phyloP scores from a whole-genome alignment of 1,139 yeast genomes.

The Candida albicans region DNA sequence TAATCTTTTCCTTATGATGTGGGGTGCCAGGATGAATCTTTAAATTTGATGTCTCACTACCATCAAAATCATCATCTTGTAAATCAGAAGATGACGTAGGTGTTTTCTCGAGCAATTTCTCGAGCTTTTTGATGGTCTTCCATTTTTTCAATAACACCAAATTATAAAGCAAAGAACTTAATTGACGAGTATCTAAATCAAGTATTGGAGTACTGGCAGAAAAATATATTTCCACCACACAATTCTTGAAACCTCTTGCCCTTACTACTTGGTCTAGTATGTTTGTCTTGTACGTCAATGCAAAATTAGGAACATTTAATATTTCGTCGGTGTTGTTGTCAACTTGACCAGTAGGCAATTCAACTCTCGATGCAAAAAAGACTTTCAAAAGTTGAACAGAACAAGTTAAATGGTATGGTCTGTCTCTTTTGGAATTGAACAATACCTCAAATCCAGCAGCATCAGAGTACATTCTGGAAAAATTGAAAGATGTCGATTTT shows the following conservation, averaged over 20 bases:
- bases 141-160: slow-evolving; percentile 33
- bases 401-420: slow-evolving; percentile 51
- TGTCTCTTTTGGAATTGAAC: slow-evolving; percentile 48
- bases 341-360: slow-evolving; percentile 13
- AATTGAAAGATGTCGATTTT: slow-evolving; percentile 35
- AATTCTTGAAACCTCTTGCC: slow-evolving; percentile 38
- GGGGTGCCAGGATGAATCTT: too few species aligned
- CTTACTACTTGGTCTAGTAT: slow-evolving; percentile 37
- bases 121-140: slow-evolving; percentile 18
- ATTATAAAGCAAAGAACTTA: slow-evolving; percentile 40
- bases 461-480: slow-evolving; percentile 30
- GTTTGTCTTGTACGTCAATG: slow-evolving; percentile 57
- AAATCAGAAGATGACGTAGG: not conserved
- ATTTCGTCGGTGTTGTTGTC: slow-evolving; percentile 37
- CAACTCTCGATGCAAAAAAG: slow-evolving; percentile 23
- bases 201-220: slow-evolving; percentile 50
- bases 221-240: slow-evolving; percentile 39
- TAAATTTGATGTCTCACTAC: not conserved
- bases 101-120: not conserved
- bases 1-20: slow-evolving; percentile 9
- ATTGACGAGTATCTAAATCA: slow-evolving; percentile 49
- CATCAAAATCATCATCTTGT: slow-evolving; percentile 5
- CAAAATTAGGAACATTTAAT: slow-evolving; percentile 52
- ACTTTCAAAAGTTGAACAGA: slow-evolving; percentile 45
- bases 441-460: slow-evolving; percentile 63